phyloP scores from a whole-genome alignment of 192 early-diverging fungal genomes.

The Backusella circina region DNA sequence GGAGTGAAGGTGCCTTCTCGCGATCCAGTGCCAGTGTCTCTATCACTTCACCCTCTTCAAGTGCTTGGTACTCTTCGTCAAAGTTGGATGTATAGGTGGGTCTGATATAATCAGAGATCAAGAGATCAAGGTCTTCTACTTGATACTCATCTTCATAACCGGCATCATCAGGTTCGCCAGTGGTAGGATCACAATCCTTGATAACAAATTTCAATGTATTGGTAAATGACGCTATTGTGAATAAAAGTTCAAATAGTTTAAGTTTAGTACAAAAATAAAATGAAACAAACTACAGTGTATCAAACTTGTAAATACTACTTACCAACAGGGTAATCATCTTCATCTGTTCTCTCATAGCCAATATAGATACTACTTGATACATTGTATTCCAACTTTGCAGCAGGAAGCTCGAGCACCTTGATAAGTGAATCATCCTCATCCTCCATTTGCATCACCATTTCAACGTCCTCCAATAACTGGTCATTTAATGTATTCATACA shows the following conservation, averaged over 20 bases:
- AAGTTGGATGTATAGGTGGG: slow-evolving; percentile 85
- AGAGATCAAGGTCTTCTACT: slow-evolving; percentile 84
- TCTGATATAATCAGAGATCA: slow-evolving; percentile 85
- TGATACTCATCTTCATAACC: slow-evolving; percentile 95
- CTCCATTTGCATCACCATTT: slow-evolving; percentile 75
- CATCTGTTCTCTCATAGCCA: slow-evolving; percentile 70
- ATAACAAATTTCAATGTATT: slow-evolving; percentile 87
- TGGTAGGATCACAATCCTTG: slow-evolving; percentile 94
- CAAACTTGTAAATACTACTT: slow-evolving; percentile 12
- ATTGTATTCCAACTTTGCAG: slow-evolving; percentile 71
- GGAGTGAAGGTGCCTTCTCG: slow-evolving; percentile 61
- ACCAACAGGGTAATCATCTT: slow-evolving; percentile 57
- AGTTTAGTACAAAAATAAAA: neutral
- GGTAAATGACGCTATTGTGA: slow-evolving; percentile 63
- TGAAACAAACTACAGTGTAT: neutral
- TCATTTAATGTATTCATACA: slow-evolving; percentile 95
- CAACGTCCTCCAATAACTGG: slow-evolving; percentile 86
- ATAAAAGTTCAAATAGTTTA: neutral
- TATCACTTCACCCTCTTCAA: slow-evolving; percentile 66
- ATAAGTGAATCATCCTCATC: slow-evolving; percentile 54
- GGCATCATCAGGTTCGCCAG: slow-evolving; percentile 88
- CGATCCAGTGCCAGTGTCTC: slow-evolving; percentile 89
- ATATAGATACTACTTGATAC: slow-evolving; percentile 80
- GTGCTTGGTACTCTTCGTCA: slow-evolving; percentile 71
- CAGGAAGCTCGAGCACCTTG: slow-evolving; percentile 71